Evolutionary conservation across 2,329 filamentous ascomycete genomes (phyloP), one percentile per base, ranked within the genome.

Genomic region (Neurospora crassa): DNA sequence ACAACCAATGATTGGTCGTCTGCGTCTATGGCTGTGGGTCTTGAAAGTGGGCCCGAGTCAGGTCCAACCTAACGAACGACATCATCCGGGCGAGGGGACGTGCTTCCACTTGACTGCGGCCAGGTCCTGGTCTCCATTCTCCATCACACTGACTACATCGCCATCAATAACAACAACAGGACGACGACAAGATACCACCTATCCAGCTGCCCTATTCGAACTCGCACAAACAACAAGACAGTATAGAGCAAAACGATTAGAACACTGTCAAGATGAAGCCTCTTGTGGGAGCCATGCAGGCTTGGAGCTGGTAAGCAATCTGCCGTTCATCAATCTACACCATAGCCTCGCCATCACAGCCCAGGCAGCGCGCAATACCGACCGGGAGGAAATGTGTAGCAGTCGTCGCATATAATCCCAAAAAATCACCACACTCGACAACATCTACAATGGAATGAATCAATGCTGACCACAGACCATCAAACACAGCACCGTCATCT

Each of bases 261-360:
- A n/a, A 42, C 14, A 24, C 67, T 68, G 68, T 67, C 71, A 76
- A 53, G 79, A 97, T 97, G 94, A 97, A 97, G 90, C 94, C 95
- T 76, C 86, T 98, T 80, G 92, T 98, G 77, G 92, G 93, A 79
- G 91, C 93, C 76, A 88, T 94, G 84, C 94, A 97, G 84, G 95
- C 94, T 79, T 97, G 94, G 94, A 93, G 90, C 85, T 97, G 94
- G 94, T 97, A 85, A 79, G 89, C 69, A 45, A 11, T 5, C 4
- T n/a, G 42, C 29, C 29, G 59, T 45, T 34, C 59, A 12, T 37
- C 43, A 43, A 37, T 40, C 29, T 18, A 34, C 67, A 40, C 34
- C 16, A 20, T 6, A 40, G 4, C 14, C n/a, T 29, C 14, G 41
- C 43, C 37, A 37, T 53, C 43, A 20, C 18, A 37, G 68, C 10